phyloP scores from a whole-genome alignment of 1,284 basidiomycete genomes.

The Golubevia sp. region DNA sequence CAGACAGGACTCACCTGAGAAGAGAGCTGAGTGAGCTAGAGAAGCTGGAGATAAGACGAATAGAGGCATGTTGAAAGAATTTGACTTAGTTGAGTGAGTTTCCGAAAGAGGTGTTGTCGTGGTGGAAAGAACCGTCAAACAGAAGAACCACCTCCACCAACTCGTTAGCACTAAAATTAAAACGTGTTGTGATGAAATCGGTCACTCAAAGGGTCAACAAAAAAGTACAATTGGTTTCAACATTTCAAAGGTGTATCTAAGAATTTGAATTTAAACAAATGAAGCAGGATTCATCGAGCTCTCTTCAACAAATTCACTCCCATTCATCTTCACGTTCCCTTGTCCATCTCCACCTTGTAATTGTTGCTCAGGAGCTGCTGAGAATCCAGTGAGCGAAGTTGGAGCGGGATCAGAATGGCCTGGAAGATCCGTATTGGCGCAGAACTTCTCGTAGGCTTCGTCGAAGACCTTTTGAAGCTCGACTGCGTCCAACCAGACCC shows the following conservation, averaged over 20 bases:
- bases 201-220: too few species aligned
- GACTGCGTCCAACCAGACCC: conserved; percentile 54
- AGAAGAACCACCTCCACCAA: neutral
- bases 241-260: too few species aligned
- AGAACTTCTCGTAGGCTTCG: conserved; percentile 36
- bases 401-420: conserved; percentile 15
- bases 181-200: too few species aligned
- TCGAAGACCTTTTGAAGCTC: conserved; percentile 55
- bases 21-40: conserved; percentile 58
- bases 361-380: neutral
- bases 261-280: too few species aligned
- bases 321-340: neutral
- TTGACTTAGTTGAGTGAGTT: neutral
- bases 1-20: conserved; percentile 28
- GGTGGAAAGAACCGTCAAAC: too few species aligned
- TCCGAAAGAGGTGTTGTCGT: too few species aligned
- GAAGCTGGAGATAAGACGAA: conserved; percentile 58
- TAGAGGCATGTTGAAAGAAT: conserved; percentile 49
- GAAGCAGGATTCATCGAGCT: too few species aligned
- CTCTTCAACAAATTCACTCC: neutral
- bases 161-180: too few species aligned
- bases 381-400: neutral
- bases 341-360: conserved; percentile 2
- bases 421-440: conserved; percentile 31
- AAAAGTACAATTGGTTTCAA: too few species aligned